Base-by-base conservation (phyloP, 2,329 filamentous ascomycete genomes). In the Chrysosphaeria jannelii region DNA sequence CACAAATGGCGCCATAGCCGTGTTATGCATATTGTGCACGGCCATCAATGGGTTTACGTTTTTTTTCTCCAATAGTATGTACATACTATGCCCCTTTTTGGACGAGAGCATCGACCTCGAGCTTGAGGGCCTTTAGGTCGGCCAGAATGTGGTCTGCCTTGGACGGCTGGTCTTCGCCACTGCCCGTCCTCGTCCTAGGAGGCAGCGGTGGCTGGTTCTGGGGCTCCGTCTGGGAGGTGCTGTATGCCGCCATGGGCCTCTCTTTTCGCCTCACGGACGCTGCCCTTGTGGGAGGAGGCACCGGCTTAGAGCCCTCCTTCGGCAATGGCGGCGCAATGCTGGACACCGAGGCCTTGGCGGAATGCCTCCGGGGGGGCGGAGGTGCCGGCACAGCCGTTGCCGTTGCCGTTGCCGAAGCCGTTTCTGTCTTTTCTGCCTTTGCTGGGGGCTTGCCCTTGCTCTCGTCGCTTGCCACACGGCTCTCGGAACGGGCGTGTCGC, bases 51-150 rank as follows among this genome's bases (percentile, higher is more conserved):
- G n/a, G n/a, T n/a, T n/a, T n/a, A n/a, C n/a, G n/a, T n/a, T n/a
- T n/a, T n/a, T n/a, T n/a, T n/a, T n/a, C n/a, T n/a, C n/a, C n/a
- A n/a, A n/a, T n/a, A n/a, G n/a, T n/a, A n/a, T n/a, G n/a, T n/a
- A n/a, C n/a, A n/a, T n/a, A n/a, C n/a, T n/a, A n/a, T n/a, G n/a
- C n/a, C n/a, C n/a, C n/a, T n/a, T n/a, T n/a, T n/a, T n/a, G n/a
- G n/a, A n/a, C 47, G 21, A 69, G 36, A 4, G 59, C 68, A 42
- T 81, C 70, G 19, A 81, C 70, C 36, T 81, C 72, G 36, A 57
- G 56, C 42, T 75, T 70, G 30, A 81, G 42, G 12, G 63, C 62
- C 22, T 60, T 57, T 26, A 81, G 42, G 38, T 79, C 69, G 1
- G 68, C 68, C 32, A 81, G 41, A 28, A 79, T 74, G 35, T 71